Conservation (phyloP, 129 eudicot genomes). For the Deinandra increscens region DNA sequence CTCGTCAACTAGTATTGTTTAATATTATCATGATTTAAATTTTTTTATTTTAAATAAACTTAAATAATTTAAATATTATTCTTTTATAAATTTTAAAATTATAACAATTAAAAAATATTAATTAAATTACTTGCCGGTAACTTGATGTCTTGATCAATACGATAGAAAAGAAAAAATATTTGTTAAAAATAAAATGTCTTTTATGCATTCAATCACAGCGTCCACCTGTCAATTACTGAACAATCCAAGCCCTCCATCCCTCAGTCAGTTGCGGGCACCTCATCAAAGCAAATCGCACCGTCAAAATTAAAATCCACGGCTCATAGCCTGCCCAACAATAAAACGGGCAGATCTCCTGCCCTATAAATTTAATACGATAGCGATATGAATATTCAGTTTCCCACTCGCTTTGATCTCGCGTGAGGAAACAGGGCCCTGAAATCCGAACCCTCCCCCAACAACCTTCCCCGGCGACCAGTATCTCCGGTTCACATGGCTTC, state of each 20-base stretch:
- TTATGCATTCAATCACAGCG: slow-evolving; percentile 16
- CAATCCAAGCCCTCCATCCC: slow-evolving; percentile 6
- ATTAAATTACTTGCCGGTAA: too few relatives aligned
- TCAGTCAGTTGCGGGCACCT: slow-evolving; percentile 36
- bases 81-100: too few relatives aligned
- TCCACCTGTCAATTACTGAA: slow-evolving; percentile 23
- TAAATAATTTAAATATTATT: too few relatives aligned
- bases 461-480: not conserved
- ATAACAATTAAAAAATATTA: too few relatives aligned
- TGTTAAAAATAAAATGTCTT: not conserved
- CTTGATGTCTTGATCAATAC: too few relatives aligned
- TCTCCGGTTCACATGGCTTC: slow-evolving; percentile 24
- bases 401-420: not conserved
- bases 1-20: too few relatives aligned
- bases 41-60: too few relatives aligned
- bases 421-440: slow-evolving; percentile 13
- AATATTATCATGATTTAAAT: too few relatives aligned
- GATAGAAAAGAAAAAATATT: too few relatives aligned
- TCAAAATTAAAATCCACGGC: slow-evolving; percentile 32
- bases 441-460: slow-evolving; percentile 16
- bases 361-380: slow-evolving; percentile 34
- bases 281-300: slow-evolving; percentile 27
- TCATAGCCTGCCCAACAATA: slow-evolving; percentile 22
- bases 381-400: not conserved
- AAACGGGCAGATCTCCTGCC: slow-evolving; percentile 42